Conservation (phyloP, 768 basidiomycete species). For the Lentinula aciculospora region DNA sequence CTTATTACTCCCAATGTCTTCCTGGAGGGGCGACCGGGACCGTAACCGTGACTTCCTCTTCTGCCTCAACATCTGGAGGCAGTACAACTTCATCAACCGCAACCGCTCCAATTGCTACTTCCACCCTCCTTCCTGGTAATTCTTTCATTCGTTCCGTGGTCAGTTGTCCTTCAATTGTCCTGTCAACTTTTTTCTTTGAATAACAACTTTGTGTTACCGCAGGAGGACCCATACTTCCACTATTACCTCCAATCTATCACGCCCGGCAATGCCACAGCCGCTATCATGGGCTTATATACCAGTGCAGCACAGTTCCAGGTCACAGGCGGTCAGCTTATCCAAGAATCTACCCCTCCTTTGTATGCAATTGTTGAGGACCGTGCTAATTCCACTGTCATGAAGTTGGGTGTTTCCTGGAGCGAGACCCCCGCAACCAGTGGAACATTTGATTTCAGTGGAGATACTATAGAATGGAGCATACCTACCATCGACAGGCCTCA, state of each 20-base stretch:
- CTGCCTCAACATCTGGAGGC: conserved; percentile 11
- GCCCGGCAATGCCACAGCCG: conserved; percentile 25
- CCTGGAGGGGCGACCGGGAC: conserved; percentile 28
- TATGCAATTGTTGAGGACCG: conserved; percentile 46
- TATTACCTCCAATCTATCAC: conserved; percentile 53
- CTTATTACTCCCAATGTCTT: conserved; percentile 51
- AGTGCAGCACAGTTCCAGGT: conserved; percentile 56
- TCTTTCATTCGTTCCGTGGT: conserved; percentile 57
- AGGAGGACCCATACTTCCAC: conserved; percentile 58
- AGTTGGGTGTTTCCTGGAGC: conserved; percentile 45
- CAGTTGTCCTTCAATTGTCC: conserved; percentile 13
- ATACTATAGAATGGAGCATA: conserved; percentile 53
- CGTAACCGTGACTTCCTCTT: conserved; percentile 13
- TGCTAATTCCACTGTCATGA: conserved; percentile 38
- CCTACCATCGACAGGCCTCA: conserved; percentile 45
- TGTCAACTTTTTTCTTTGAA: background rate
- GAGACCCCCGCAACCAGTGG: conserved; percentile 39
- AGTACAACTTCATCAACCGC: conserved; percentile 16
- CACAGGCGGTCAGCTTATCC: conserved; percentile 48
- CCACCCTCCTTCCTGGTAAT: conserved; percentile 43
- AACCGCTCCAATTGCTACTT: conserved; percentile 25
- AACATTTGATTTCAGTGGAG: conserved; percentile 52
- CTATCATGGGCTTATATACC: conserved; percentile 46
- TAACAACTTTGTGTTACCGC: background rate
- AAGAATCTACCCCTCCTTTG: conserved; percentile 37